These are phyloP conservation scores for Epichloe baconii DNA, from an alignment of 2,329 filamentous ascomycete species.

Conservation along the genomic window DNA sequence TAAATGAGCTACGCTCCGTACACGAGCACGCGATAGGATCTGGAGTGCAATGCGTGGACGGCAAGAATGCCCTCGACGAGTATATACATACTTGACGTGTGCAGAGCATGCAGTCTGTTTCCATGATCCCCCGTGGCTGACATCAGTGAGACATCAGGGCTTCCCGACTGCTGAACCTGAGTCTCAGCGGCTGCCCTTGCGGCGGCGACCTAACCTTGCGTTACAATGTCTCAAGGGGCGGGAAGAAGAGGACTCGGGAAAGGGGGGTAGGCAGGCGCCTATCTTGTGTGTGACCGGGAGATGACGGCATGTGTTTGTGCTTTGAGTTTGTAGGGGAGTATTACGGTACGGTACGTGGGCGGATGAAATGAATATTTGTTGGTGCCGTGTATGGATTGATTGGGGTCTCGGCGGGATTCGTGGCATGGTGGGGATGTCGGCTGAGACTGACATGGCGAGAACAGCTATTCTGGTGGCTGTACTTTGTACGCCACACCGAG, in stretches of 20 bases:
- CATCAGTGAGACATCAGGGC: neutral
- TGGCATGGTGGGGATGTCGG: neutral
- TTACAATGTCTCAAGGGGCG: neutral
- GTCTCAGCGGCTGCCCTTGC: neutral
- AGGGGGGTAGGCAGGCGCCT: neutral
- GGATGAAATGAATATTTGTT: no score
- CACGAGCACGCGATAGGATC: neutral
- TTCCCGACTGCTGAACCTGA: neutral
- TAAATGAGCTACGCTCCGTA: no score
- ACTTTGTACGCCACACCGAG: no score
- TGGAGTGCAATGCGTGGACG: no score
- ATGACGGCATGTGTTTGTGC: no score
- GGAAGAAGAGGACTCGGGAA: neutral
- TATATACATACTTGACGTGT: no score
- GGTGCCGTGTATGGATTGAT: no score
- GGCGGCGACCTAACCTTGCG: neutral
- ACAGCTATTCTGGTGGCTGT: no score
- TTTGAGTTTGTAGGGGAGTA: no score
- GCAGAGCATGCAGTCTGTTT: neutral
- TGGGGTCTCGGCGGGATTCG: no score
- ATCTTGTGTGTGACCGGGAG: neutral
- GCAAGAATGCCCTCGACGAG: no score
- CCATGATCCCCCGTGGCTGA: neutral
- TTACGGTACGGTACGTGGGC: no score
- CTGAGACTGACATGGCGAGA: neutral